Conservation (phyloP, 2,329 filamentous ascomycete species). For the Exophiala alcalophila region DNA sequence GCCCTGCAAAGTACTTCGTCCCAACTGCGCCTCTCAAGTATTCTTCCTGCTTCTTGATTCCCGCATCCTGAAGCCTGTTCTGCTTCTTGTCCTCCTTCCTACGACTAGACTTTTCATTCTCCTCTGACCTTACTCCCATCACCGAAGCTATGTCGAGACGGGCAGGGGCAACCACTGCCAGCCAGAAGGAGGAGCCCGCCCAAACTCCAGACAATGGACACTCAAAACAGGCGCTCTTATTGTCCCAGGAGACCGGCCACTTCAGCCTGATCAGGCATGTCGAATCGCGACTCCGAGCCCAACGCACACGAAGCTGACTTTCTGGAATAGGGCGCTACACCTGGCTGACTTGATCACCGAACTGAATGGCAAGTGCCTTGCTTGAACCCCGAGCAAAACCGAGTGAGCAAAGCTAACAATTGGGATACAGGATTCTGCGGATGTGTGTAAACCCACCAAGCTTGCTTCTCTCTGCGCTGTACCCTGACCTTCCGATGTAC, state of each 20-base stretch:
- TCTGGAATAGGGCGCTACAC: slow-evolving; percentile 43
- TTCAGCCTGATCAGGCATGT: slow-evolving; percentile 51
- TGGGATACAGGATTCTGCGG: slow-evolving; percentile 48
- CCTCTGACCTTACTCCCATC: background rate
- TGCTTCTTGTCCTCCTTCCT: background rate
- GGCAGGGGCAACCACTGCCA: slow-evolving; percentile 22
- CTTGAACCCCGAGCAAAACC: background rate
- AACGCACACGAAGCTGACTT: background rate
- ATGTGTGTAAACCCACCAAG: no score
- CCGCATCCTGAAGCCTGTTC: background rate
- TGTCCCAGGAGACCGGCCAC: slow-evolving; percentile 48
- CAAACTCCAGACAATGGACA: slow-evolving; percentile 37
- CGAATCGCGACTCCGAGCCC: background rate
- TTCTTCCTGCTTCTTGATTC: slow-evolving; percentile 2
- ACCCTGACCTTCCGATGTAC: slow-evolving; percentile 2
- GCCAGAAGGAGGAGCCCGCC: slow-evolving; percentile 17
- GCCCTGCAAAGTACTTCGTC: no score
- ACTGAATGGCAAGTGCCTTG: slow-evolving; percentile 43
- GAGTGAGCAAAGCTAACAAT: slow-evolving; percentile 12
- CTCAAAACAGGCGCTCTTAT: slow-evolving; percentile 50
- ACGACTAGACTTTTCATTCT: background rate
- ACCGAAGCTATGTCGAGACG: slow-evolving; percentile 30
- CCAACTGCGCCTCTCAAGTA: background rate
- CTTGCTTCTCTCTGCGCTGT: slow-evolving; percentile 5
- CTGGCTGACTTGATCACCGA: slow-evolving; percentile 52